phyloP scores from a whole-genome alignment of 805 yeast genomes.

The Priceomyces melissophilus region DNA sequence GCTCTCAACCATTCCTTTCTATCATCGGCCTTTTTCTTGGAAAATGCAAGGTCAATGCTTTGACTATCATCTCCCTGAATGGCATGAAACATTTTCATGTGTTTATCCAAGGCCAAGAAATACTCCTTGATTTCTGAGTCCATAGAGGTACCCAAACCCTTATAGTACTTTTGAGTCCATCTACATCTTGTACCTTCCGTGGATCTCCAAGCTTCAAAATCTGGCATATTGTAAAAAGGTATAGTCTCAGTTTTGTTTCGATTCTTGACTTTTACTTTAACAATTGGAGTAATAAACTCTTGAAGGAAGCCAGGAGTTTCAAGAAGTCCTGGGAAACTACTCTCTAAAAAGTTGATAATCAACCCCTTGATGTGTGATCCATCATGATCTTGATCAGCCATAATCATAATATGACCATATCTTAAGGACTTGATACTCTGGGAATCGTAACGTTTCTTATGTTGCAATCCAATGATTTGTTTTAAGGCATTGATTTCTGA shows the following conservation, averaged over 20 bases:
- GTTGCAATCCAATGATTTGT: slow-evolving; percentile 93
- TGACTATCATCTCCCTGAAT: slow-evolving; percentile 74
- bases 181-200: slow-evolving; percentile 68
- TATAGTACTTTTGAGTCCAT: slow-evolving; percentile 94
- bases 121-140: slow-evolving; percentile 83
- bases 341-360: slow-evolving; percentile 86
- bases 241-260: slow-evolving; percentile 52
- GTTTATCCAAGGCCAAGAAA: slow-evolving; percentile 79
- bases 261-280: slow-evolving; percentile 72
- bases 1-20: slow-evolving; percentile 95
- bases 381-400: slow-evolving; percentile 99
- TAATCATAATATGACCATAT: slow-evolving; percentile 96
- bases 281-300: slow-evolving; percentile 95
- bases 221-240: slow-evolving; percentile 92
- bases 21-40: slow-evolving; percentile 93
- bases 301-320: slow-evolving; percentile 87
- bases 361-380: slow-evolving; percentile 97
- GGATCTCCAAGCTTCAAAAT: slow-evolving; percentile 90
- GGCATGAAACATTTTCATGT: slow-evolving; percentile 80
- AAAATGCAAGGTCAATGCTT: slow-evolving; percentile 85
- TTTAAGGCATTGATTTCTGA: slow-evolving; percentile 93
- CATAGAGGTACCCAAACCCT: slow-evolving; percentile 96
- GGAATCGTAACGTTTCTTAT: slow-evolving; percentile 67
- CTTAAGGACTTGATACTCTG: slow-evolving; percentile 70
- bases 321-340: slow-evolving; percentile 90